Conservation (phyloP, 192 early-diverging fungal genomes). For the Dissophora globulifera region DNA sequence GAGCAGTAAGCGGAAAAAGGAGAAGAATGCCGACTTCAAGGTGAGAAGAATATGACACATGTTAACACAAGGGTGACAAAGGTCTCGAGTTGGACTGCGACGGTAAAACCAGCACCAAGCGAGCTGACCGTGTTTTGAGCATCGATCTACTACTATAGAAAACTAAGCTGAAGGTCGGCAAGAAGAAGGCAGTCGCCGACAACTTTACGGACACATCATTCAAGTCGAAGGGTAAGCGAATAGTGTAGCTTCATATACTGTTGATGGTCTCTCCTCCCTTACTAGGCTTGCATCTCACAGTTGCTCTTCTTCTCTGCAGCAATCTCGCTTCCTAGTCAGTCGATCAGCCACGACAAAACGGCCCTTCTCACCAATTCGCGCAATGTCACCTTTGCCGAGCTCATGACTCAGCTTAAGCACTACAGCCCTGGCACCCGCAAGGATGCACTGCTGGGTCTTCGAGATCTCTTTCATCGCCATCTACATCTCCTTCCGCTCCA, state of each 20-base stretch:
- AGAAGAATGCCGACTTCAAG: constrained; percentile 82
- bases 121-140: background rate
- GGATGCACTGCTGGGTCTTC: constrained; percentile 61
- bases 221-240: constrained; percentile 80
- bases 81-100: too few species aligned
- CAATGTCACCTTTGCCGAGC: constrained; percentile 80
- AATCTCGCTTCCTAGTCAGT: constrained; percentile 84
- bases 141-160: constrained; percentile 62
- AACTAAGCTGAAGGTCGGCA: constrained; percentile 92
- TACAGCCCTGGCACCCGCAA: constrained; percentile 72
- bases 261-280: too few species aligned
- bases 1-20: constrained; percentile 70
- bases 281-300: background rate
- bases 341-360: constrained; percentile 80
- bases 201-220: constrained; percentile 88
- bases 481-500: constrained; percentile 57
- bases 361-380: constrained; percentile 75
- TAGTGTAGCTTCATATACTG: too few species aligned
- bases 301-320: constrained; percentile 34
- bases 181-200: constrained; percentile 78
- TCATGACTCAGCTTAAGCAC: constrained; percentile 81
- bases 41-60: too few species aligned
- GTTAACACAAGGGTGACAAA: too few species aligned
- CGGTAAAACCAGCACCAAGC: too few species aligned
- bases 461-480: constrained; percentile 59